Base-by-base conservation (phyloP, 257 asterid species). In the Penstemon barbatus region DNA sequence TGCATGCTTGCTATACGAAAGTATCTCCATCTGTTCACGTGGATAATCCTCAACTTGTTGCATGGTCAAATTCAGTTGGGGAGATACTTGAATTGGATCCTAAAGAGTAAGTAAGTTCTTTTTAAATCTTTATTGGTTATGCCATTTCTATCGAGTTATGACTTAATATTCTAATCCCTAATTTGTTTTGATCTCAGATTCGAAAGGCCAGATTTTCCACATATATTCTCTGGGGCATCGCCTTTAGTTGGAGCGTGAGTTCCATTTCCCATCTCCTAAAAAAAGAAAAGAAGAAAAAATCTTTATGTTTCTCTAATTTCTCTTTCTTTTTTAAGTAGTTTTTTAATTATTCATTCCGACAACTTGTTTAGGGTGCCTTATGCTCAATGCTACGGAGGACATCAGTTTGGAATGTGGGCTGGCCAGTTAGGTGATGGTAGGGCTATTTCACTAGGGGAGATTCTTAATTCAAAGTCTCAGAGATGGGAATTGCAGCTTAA, bases 381-480 rank as follows among this genome's bases (percentile, higher is more conserved):
- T 75, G 92, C 99, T 69, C 99, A 94, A 70, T 91, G 97, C 83
- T 94, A 94, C 63, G 99, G 99, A 64, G 99, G 99, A 59, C 99
- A 94, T 85, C 99, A 94, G 76, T 94, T 94, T 73, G 99, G 99
- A 61, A 83, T 81, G 87, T 94, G 99, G 99, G 99, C 97, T 40
- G 99, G 99, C 55, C 99, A 94, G 75, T 80, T 94, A 78, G 99
- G 99, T 13, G 99, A 94, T 78, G 99, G 99, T 45, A 81, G 99
- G 71, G 99, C 97, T 66, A 87, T 94, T 75, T 85, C 97, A 40
- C 81, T 94, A 25, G 99, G 99, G n/a, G 99, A 94, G 83, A 68
- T 87, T 75, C 79, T 94, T 40, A 91, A 91, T 75, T 86, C 88
- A 42, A 86, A 80, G 78, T 72, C 78, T 3, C 87, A 81, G 62